phyloP scores from a whole-genome alignment of 2,329 filamentous ascomycete species.

The Pseudocercospora macadamiae region DNA sequence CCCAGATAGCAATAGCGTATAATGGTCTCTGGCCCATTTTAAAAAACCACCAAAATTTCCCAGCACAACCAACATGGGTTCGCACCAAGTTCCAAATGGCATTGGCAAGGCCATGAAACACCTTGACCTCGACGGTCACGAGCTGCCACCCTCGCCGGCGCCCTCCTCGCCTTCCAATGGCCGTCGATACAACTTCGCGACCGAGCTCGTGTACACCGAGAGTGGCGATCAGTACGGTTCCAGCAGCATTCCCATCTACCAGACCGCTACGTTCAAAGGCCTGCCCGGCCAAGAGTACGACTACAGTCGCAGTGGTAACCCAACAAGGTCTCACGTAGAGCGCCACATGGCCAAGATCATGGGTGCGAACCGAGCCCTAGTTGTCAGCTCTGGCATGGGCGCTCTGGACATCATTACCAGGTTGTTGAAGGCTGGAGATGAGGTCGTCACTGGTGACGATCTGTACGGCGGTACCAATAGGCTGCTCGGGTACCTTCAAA shows the following conservation, averaged over 20 bases:
- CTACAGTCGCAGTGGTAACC: constrained; percentile 97
- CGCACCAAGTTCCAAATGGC: constrained; percentile 35
- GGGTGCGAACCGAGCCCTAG: constrained; percentile 87
- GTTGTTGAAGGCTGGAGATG: constrained; percentile 85
- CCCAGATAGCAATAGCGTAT: constrained; percentile 27
- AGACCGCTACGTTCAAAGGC: constrained; percentile 97
- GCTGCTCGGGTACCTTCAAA: constrained; percentile 86
- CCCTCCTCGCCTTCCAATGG: constrained; percentile 87
- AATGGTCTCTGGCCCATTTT: constrained; percentile 38
- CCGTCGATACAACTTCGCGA: constrained; percentile 88
- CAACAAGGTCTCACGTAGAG: constrained; percentile 93
- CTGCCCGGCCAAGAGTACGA: constrained; percentile 84
- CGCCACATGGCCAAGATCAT: constrained; percentile 98
- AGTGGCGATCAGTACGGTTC: constrained; percentile 95
- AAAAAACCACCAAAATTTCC: constrained; percentile 39
- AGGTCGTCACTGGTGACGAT: constrained; percentile 96
- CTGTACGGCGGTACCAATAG: constrained; percentile 95
- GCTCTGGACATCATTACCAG: constrained; percentile 95
- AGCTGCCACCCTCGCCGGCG: constrained; percentile 87
- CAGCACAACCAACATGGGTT: constrained; percentile 32
- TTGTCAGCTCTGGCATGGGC: constrained; percentile 96
- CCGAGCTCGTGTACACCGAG: constrained; percentile 95
- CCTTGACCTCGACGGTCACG: constrained; percentile 79
- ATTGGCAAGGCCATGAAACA: constrained; percentile 49
- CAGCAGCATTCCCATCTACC: constrained; percentile 95